Percentiles rank a stretch among this genome's conserved stretches.
Conservation (phyloP, 2,329 filamentous ascomycete genomes). For the Blastomyces gilchristii region DNA sequence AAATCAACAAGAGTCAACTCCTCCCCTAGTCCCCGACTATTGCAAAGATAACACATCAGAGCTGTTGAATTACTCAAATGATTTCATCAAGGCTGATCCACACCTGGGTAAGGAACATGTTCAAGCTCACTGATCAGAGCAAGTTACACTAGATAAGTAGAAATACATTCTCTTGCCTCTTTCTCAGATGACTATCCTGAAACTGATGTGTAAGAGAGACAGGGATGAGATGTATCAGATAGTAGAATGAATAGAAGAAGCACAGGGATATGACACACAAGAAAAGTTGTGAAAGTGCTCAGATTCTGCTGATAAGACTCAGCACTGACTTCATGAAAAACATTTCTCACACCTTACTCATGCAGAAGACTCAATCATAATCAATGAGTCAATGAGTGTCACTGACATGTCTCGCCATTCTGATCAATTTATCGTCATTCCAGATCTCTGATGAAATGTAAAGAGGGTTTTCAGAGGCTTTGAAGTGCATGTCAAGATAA, state of each 20-base stretch:
- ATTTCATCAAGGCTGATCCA: no score
- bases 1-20: not conserved
- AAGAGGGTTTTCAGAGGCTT: not conserved
- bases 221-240: not conserved
- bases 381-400: not conserved
- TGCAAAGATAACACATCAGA: not conserved
- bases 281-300: not conserved
- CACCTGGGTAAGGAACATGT: no score
- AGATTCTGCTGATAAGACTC: not conserved
- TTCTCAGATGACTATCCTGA: not conserved
- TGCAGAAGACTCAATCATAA: not conserved
- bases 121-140: no score
- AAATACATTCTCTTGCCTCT: not conserved
- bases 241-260: not conserved
- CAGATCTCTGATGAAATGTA: not conserved
- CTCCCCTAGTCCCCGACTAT: not conserved
- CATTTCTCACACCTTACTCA: not conserved
- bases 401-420: not conserved
- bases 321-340: not conserved
- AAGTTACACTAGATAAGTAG: not conserved
- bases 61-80: no score
- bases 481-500: not conserved
- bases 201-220: not conserved
- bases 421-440: not conserved
- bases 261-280: not conserved